Conservation (phyloP, 495 filamentous ascomycete species). For the Neurospora pannonica region DNA sequence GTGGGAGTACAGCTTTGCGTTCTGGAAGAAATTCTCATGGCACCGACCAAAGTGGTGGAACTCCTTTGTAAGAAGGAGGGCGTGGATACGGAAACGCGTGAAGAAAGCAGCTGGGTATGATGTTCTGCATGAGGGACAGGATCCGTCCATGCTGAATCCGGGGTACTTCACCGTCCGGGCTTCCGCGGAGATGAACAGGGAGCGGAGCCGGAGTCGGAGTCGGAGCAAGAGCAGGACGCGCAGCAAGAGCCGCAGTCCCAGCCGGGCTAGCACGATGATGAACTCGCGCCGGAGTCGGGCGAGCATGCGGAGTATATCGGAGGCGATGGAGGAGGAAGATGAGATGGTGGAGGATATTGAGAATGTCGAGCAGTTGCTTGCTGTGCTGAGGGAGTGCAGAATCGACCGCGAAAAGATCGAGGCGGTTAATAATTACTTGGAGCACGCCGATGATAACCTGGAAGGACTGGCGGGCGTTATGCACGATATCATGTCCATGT, state of each 20-base stretch:
- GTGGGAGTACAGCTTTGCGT: slow-evolving; percentile 91
- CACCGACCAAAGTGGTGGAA: slow-evolving; percentile 88
- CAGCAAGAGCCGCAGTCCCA: slow-evolving; percentile 8
- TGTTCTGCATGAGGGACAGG: slow-evolving; percentile 9
- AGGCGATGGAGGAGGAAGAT: slow-evolving; percentile 3
- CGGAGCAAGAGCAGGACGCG: slow-evolving; percentile 17
- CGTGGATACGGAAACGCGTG: slow-evolving; percentile 80
- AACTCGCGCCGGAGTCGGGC: background rate
- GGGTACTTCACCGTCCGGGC: slow-evolving; percentile 82
- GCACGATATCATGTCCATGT: slow-evolving; percentile 71
- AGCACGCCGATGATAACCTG: slow-evolving; percentile 71
- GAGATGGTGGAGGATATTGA: slow-evolving; percentile 38
- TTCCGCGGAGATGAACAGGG: slow-evolving; percentile 26
- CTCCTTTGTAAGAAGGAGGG: slow-evolving; percentile 78
- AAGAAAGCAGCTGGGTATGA: slow-evolving; percentile 41
- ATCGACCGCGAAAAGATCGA: slow-evolving; percentile 90
- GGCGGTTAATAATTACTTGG: slow-evolving; percentile 66
- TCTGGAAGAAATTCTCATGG: slow-evolving; percentile 69
- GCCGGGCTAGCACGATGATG: slow-evolving; percentile 10
- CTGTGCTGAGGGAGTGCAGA: slow-evolving; percentile 50
- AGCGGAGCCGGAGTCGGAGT: slow-evolving; percentile 28
- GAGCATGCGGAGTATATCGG: background rate
- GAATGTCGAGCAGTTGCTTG: slow-evolving; percentile 57
- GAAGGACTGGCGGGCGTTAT: slow-evolving; percentile 69
- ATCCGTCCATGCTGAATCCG: slow-evolving; percentile 57